Conservation (phyloP, 2,329 filamentous ascomycete species). For the Rhynchosporium secalis region DNA sequence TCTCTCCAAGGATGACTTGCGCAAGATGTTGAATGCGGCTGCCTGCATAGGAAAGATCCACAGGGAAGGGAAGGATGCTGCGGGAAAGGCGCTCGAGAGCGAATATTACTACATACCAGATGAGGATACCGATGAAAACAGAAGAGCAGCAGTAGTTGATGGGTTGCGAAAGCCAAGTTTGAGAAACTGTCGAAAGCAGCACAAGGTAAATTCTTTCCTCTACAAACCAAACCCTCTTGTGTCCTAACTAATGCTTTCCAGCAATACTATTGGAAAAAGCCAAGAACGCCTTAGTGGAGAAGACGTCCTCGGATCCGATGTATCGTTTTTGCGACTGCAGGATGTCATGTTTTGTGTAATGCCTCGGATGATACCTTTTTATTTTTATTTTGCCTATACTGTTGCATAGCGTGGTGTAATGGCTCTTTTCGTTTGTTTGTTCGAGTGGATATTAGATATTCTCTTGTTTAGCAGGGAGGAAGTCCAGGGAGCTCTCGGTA, state of each 20-base stretch:
- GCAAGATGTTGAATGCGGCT: conserved; percentile 69
- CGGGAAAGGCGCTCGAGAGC: conserved; percentile 88
- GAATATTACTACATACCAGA: conserved; percentile 97
- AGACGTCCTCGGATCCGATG: conserved; percentile 6
- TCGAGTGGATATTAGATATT: conserved; percentile 2
- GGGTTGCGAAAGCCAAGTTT: conserved; percentile 86
- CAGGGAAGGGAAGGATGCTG: conserved; percentile 92
- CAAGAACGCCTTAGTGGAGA: conserved; percentile 53
- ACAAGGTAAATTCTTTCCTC: conserved; percentile 70
- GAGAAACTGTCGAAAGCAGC: conserved; percentile 87
- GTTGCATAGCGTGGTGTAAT: conserved; percentile 37
- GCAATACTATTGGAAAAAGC: conserved; percentile 72
- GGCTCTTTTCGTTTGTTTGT: conserved; percentile 17
- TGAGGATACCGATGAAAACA: conserved; percentile 74
- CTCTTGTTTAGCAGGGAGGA: not conserved
- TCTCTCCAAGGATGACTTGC: conserved; percentile 64
- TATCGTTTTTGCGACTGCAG: conserved; percentile 8
- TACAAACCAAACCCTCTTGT: conserved; percentile 3
- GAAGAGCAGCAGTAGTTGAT: conserved; percentile 79
- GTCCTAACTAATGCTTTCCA: conserved; percentile 38
- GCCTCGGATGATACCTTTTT: conserved; percentile 21
- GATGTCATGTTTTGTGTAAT: conserved; percentile 19
- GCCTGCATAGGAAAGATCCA: conserved; percentile 84
- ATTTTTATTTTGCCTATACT: conserved; percentile 28
- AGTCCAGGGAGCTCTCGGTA: not conserved